Conservation (phyloP, 2,329 filamentous ascomycete genomes). For the Xylariaceae sp. region DNA sequence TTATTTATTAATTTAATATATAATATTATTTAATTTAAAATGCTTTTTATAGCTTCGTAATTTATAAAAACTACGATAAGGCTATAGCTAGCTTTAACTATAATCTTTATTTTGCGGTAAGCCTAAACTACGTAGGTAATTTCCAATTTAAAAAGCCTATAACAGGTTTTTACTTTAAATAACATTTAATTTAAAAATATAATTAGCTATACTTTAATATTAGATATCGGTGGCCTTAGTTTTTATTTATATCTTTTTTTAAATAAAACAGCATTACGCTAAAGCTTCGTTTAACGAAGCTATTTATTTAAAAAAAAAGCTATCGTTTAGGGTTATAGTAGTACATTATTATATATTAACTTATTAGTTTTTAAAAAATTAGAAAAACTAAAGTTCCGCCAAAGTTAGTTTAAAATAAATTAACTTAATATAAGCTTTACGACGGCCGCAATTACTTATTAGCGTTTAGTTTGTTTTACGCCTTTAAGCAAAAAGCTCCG, state of each 20-base stretch:
- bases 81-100: background rate
- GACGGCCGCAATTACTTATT: background rate
- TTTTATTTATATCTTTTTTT: background rate
- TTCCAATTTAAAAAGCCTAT: background rate
- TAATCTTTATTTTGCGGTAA: background rate
- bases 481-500: background rate
- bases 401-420: background rate
- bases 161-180: background rate
- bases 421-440: background rate
- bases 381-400: background rate
- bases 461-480: background rate
- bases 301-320: background rate
- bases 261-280: background rate
- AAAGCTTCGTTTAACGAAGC: background rate
- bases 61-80: background rate
- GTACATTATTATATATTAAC: background rate
- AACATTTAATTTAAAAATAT: background rate
- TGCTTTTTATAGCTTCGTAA: background rate
- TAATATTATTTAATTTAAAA: background rate
- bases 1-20: background rate
- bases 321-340: background rate
- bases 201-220: background rate
- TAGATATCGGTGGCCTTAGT: background rate
- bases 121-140: background rate
- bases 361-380: background rate